Evolutionary conservation across 2,329 filamentous ascomycete species (phyloP), one percentile per base, ranked within the genome.

Genomic region (Botryosphaeria dothidea): DNA sequence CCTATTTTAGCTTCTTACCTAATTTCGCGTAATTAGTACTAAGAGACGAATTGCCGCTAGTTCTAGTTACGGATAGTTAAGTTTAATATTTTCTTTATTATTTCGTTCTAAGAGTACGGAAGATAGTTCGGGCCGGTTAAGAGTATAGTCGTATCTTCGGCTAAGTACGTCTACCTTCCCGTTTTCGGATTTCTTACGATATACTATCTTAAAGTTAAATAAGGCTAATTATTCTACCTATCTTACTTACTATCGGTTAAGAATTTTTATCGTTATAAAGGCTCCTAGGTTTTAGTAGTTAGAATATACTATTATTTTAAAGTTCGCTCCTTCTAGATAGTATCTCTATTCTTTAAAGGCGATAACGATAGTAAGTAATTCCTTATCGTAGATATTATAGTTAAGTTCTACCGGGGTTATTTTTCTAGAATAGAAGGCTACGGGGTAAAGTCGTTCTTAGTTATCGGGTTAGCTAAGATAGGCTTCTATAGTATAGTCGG

Each of bases 331-430:
- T 58, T 70, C 57, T 0, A 75, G 66, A 34, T 74, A 60, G 15
- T 66, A 60, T 25, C 67, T 5, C 69, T 66, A 76, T 65, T 71
- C 51, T 65, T 74, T 62, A 29, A 76, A 69, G 19, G 29, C 58
- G 3, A 51, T 51, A 19, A 78, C 61, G 48, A 78, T 74, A 2
- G 73, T 72, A 6, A 77, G 41, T 1, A 79, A 67, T 68, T 77
- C n/a, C n/a, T n/a, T n/a, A n/a, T n/a, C n/a, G n/a, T n/a, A n/a
- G n/a, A n/a, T n/a, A n/a, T n/a, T n/a, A 65, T 77, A 77, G 65
- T 77, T 77, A 6, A 57, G 67, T 66, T 76, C 64, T 1, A 64
- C 66, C 7, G 58, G 66, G 13, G 25, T 49, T 29, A 65, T 69
- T 17, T 66, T 27, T 23, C 43, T 21, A 46, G 41, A 45, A 19